Percentiles rank a stretch among this genome's conserved stretches.
phyloP scores from a whole-genome alignment of 345 rosid species.

The Melaleuca quinquenervia region DNA sequence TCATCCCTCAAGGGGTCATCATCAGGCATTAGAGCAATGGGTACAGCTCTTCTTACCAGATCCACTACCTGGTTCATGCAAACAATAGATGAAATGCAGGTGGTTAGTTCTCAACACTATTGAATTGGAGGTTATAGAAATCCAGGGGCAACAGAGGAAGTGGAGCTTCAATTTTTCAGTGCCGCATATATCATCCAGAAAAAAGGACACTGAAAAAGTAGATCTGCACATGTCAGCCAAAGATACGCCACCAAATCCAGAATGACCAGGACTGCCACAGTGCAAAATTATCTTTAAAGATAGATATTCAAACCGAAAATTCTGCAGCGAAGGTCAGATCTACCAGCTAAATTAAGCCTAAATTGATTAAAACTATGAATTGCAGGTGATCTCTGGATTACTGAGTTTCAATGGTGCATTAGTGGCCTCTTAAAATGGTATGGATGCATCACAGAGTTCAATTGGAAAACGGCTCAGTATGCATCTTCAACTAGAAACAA shows the following conservation, averaged over 20 bases:
- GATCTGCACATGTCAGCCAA: neutral
- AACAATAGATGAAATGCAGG: neutral
- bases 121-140: neutral
- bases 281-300: neutral
- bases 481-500: neutral
- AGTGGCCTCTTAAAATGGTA: neutral
- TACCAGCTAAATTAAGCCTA: neutral
- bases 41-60: conserved; percentile 70
- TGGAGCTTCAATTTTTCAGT: neutral
- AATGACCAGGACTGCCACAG: neutral
- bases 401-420: neutral
- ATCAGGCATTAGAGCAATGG: conserved; percentile 54
- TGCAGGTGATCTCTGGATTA: neutral
- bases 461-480: neutral
- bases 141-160: neutral
- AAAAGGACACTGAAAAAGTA: neutral
- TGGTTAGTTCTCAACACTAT: neutral
- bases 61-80: conserved; percentile 60
- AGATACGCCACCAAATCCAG: neutral
- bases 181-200: neutral
- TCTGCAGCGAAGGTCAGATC: neutral
- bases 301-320: neutral
- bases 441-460: neutral
- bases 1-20: conserved; percentile 60
- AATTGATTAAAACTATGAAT: neutral